A percentile compares a stretch with the other conserved stretches of the same genome.
Conservation (phyloP, 2,329 filamentous ascomycete genomes). For the Leptographium galeiforme region DNA sequence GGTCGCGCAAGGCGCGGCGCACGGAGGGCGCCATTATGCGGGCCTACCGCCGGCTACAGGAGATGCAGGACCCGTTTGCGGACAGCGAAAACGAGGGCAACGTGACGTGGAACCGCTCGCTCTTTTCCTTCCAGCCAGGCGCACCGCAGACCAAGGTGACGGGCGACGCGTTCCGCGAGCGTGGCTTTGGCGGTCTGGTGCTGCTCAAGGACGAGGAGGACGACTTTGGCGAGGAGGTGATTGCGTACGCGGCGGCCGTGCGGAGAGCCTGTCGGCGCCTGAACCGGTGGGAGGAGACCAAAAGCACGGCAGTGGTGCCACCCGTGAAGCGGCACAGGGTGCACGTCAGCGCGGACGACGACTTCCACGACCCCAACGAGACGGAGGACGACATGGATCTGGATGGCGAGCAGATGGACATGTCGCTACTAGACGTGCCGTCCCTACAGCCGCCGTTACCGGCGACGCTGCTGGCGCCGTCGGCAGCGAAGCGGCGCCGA, state of each 20-base stretch:
- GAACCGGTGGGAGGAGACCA: conserved; percentile 53
- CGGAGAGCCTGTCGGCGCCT: conserved; percentile 50
- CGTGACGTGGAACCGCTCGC: conserved; percentile 15
- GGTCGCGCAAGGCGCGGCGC: conserved; percentile 46
- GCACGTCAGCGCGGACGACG: conserved; percentile 13
- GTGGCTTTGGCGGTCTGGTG: conserved; percentile 50
- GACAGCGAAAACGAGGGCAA: conserved; percentile 49
- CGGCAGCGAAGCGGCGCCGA: conserved; percentile 7
- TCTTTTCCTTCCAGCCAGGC: conserved; percentile 9
- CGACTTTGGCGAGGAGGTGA: conserved; percentile 65
- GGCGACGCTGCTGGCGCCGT: background rate
- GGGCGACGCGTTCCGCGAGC: conserved; percentile 33
- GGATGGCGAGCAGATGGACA: conserved; percentile 14
- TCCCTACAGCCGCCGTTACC: background rate
- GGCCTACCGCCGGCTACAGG: conserved; percentile 49
- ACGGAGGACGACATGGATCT: conserved; percentile 17
- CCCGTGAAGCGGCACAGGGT: conserved; percentile 28
- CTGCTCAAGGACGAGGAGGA: conserved; percentile 49
- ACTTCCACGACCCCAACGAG: conserved; percentile 18
- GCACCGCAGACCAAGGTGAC: conserved; percentile 10
- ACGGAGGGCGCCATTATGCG: conserved; percentile 54
- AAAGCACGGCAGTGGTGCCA: conserved; percentile 27
- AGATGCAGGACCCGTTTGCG: conserved; percentile 40
- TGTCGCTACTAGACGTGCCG: background rate
- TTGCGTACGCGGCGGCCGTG: conserved; percentile 52